Evolutionary conservation across 345 rosid genomes (phyloP), one percentile per base, ranked within the genome.

Genomic region (Hirschfeldia incana): DNA sequence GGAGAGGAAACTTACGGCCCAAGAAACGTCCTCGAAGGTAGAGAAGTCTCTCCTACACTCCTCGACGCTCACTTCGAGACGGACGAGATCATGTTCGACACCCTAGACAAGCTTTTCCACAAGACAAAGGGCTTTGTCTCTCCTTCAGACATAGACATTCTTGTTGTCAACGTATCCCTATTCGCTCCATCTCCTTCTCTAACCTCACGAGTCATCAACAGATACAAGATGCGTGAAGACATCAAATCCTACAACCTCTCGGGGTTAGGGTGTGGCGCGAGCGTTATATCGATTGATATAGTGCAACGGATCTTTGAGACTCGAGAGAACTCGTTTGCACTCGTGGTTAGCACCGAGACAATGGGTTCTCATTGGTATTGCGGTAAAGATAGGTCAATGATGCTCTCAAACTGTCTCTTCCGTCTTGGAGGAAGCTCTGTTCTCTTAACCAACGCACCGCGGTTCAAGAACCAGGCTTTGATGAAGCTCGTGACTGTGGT

Each of bases 311-410:
- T 89, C 29, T 89, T 92, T 74, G 84, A 85, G 80, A 57, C 83
- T 0, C 80, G 76, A 3, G 70, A 74, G 60, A 86, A 91, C 39
- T 16, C 74, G 4, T 15, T 83, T 0, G 97, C 94, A 3, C 30
- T 92, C 8, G 96, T 92, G 59, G 90, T 91, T n/a, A 92, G 96
- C 77, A 82, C 96, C 4, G 97, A 92, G 70, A 84, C 88, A 12
- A 77, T 92, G 17, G 92, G 90, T 32, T 80, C 91, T 1, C 83
- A 91, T 17, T 92, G 97, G 92, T 92, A 92, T 27, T 76, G 84
- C 5, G 97, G 94, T 42, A 88, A 83, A 55, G 94, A 92, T 34
- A 89, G 84, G 55, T 92, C 97, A 1, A 92, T 91, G 97, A 84
- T 91, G 76, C 84, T 89, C 32, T 91, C 96, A 0, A 91, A 92